Evolutionary conservation across 2,329 filamentous ascomycete genomes (phyloP).

Genomic region (Immersiporthe knoxdaviesiana): DNA sequence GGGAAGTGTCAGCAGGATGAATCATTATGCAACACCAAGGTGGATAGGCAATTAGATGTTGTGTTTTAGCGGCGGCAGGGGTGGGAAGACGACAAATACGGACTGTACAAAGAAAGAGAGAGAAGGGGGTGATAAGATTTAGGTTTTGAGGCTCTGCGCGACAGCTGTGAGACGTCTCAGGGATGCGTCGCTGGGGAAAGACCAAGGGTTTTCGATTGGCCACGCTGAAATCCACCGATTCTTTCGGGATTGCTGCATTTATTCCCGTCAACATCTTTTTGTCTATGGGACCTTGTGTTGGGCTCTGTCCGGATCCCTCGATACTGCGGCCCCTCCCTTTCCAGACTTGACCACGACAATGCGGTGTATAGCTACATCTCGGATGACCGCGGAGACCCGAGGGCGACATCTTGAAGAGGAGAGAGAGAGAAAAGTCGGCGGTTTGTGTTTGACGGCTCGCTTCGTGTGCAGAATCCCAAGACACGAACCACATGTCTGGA

Average conservation of each 20-base stretch:
- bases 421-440: background rate
- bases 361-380: background rate
- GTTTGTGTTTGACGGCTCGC: background rate
- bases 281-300: background rate
- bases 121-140: background rate
- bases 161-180: constrained; percentile 30
- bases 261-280: background rate
- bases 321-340: background rate
- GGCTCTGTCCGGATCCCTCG: background rate
- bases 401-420: background rate
- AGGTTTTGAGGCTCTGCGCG: constrained; percentile 29
- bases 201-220: constrained; percentile 20
- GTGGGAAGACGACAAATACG: background rate
- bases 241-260: background rate
- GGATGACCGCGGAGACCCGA: background rate
- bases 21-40: background rate
- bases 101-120: background rate
- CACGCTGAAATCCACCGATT: background rate
- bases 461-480: background rate
- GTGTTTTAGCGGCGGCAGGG: background rate
- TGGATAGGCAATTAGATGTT: background rate
- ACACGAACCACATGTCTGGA: background rate
- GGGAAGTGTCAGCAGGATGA: too few relatives aligned
- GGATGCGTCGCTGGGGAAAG: constrained; percentile 20
- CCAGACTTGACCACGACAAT: background rate